These are phyloP conservation scores for Neohortaea acidophila DNA, from an alignment of 495 filamentous ascomycete species.

Conservation along the genomic window DNA sequence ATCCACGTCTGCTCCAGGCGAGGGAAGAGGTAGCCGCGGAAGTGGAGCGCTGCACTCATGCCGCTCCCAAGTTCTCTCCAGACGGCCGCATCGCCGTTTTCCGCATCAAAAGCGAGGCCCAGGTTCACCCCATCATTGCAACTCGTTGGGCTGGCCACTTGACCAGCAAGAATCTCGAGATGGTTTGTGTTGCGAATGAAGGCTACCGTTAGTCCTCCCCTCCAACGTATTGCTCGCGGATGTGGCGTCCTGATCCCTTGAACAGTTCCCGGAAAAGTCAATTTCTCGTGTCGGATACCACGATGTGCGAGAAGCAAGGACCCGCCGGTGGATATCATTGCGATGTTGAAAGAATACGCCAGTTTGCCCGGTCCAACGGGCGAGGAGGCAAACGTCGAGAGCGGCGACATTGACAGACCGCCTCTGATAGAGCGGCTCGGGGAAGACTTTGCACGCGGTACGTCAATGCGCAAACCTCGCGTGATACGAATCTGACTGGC, in stretches of 20 bases:
- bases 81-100: conserved; percentile 44
- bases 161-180: conserved; percentile 34
- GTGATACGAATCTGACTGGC: too few species aligned
- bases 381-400: conserved; percentile 2
- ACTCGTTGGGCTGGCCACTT: conserved; percentile 43
- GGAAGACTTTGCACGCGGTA: conserved; percentile 38
- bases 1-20: conserved; percentile 31
- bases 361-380: conserved; percentile 12
- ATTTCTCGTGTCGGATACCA: conserved; percentile 43
- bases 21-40: conserved; percentile 38
- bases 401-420: conserved; percentile 18
- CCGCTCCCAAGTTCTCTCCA: conserved; percentile 39
- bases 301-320: conserved; percentile 31
- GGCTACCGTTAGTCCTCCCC: too few species aligned
- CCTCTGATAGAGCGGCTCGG: conserved; percentile 35
- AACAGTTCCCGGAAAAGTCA: conserved; percentile 34
- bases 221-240: too few species aligned
- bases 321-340: conserved; percentile 42
- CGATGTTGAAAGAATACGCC: conserved; percentile 32
- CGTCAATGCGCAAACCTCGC: too few species aligned
- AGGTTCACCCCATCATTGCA: conserved; percentile 45
- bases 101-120: conserved; percentile 36
- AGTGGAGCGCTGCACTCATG: conserved; percentile 38
- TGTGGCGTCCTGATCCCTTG: conserved; percentile 28
- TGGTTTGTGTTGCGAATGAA: conserved; percentile 43